Base-by-base conservation (phyloP, 1,139 yeast species). In the Magnusiomyces paraingens region DNA sequence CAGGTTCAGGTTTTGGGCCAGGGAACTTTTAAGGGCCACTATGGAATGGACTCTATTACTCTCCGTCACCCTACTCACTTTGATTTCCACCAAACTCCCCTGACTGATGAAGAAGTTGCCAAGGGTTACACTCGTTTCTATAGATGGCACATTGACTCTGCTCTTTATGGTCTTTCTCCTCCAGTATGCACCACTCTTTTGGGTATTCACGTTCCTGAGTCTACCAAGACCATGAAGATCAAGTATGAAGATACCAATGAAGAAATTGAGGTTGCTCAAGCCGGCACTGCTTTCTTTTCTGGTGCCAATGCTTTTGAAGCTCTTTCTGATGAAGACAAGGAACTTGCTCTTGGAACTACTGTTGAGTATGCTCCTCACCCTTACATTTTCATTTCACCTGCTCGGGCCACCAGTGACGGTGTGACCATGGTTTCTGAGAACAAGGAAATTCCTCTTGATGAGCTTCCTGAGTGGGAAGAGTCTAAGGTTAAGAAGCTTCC, bases 61-160 rank as follows among this genome's bases (percentile, higher is more conserved):
- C 78, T 88, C 60, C 85, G 87, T 42, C 96, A 88, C 65, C 96
- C 96, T 48, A 82, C 88, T 2, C 95, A 88, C 67, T 80, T 82
- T 59, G 77, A 83, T 1, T 88, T 88, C 78, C 96, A 88, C 71
- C 83, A 83, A 61, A 72, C 76, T 15, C 77, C 83, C 0, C 76
- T 88, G 59, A 73, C 82, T n/a, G 76, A 78, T 32, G 78, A 79
- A 36, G 81, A 86, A 58, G 80, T 85, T 62, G 77, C 77, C 1
- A 73, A 79, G 32, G 80, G 83, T 54, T 78, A 78, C 68, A 88
- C 96, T 1, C 77, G 94, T 61, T 88, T 84, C 68, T 88, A 87
- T 77, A 81, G 96, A 72, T 88, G 96, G 96, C 96, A 88, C 71
- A 86, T 88, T 62, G 96, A 88, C 70, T 84, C 93, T 47, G 96